Percentiles rank a stretch among this genome's conserved stretches.
Evolutionary conservation across 306 rosid species (phyloP).

Genomic region (Luffa aegyptiaca): DNA sequence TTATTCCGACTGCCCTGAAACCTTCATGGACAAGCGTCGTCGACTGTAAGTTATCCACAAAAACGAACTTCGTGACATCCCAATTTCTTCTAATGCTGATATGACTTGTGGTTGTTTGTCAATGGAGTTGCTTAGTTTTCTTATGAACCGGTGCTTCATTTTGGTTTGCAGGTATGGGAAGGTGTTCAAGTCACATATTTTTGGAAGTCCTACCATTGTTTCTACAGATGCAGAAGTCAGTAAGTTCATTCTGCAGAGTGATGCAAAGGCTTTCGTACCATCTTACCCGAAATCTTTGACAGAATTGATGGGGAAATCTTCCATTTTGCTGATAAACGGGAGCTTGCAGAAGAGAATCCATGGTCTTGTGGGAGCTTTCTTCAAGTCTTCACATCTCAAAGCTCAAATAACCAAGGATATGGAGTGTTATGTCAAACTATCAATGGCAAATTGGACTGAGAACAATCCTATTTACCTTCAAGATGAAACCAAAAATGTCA

Average conservation of each 20-base stretch:
- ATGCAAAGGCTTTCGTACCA: conserved; percentile 80
- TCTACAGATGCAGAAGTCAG: conserved; percentile 90
- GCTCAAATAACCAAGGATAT: conserved; percentile 75
- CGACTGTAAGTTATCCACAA: conserved; percentile 31
- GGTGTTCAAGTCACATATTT: conserved; percentile 94
- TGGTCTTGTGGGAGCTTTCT: conserved; percentile 89
- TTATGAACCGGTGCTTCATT: not conserved
- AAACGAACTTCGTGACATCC: not conserved
- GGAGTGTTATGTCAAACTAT: conserved; percentile 55
- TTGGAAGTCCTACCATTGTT: conserved; percentile 81
- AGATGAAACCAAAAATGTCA: conserved; percentile 77
- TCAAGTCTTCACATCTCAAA: conserved; percentile 79
- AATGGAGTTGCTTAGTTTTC: not conserved
- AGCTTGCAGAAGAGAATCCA: conserved; percentile 87
- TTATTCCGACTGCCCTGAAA: conserved; percentile 85
- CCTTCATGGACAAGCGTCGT: conserved; percentile 72
- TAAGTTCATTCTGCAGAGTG: conserved; percentile 78
- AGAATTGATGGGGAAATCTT: conserved; percentile 85
- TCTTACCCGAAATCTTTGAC: conserved; percentile 85
- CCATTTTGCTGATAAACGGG: conserved; percentile 88
- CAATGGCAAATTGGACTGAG: conserved; percentile 68
- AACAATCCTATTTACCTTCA: conserved; percentile 58
- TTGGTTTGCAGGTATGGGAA: conserved; percentile 60
- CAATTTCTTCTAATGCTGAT: not conserved
- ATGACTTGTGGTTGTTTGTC: not conserved